Base-by-base conservation (phyloP, 2,329 filamentous ascomycete genomes). In the Cordyceps tenuipes region DNA sequence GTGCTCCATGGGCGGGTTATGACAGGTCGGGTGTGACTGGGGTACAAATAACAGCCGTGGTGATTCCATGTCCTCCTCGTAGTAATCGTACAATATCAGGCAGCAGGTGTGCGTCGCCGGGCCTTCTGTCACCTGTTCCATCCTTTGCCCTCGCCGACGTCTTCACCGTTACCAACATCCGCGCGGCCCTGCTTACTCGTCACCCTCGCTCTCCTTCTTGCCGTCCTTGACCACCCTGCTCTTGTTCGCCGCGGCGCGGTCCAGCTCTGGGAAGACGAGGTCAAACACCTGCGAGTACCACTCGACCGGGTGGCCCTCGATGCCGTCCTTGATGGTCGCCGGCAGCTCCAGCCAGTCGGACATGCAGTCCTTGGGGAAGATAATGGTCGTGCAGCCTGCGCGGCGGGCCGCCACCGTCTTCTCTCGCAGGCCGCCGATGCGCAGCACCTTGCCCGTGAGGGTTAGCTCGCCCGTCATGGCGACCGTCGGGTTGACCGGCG, bases 391-490 rank as follows among this genome's bases (percentile, higher is more conserved):
- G 68, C 91, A 95, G 59, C 95, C 94, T 23, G 94, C 94, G 64
- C 94, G 82, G 69, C 92, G 84, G 61, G 94, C 95, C 34, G 94
- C 94, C 44, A 99, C 93, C 7, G 94, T 97, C 86, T 99, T 99
- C 78, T 99, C 94, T 51, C 94, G 81, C 66, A 99, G 76, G 0
- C 94, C 94, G 54, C 94, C 94, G 71, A 99, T 99, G 63, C 94
- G 83, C 57, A 99, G 77, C 2, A 99, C 93, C 77, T 99, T 99
- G 59, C 94, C 94, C 1, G 94, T 99, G 57, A 99, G 86, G 1
- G 95, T 99, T 64, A 99, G 79, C 75, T 99, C 94, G 64, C 94
- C 94, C 1, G 94, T 99, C 94, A 99, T 99, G 62, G 95, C 93
- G 66, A 97, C 86, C 0, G 90, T 91, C 7, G 93, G 90, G 69